Percentiles rank a stretch among this genome's conserved stretches.
Evolutionary conservation across 2,329 filamentous ascomycete genomes (phyloP).

Genomic region (Cercospora nicotianae): DNA sequence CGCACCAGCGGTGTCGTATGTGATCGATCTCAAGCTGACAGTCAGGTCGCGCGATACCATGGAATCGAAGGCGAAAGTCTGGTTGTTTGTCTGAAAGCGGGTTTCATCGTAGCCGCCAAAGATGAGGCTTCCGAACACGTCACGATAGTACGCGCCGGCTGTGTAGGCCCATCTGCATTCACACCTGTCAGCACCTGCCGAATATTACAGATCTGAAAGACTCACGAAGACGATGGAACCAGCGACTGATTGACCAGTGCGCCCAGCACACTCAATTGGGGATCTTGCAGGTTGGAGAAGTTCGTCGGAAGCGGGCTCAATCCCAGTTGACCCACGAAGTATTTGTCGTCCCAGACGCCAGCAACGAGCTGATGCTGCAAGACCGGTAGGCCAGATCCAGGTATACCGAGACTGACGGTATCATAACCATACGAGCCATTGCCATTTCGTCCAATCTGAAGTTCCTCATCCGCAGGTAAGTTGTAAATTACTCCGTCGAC

Average conservation of each 20-base stretch:
- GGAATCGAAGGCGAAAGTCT: constrained; percentile 24
- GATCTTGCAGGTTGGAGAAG: constrained; percentile 40
- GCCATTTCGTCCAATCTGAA: constrained; percentile 24
- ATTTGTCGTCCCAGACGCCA: constrained; percentile 35
- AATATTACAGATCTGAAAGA: neutral
- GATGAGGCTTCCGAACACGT: constrained; percentile 32
- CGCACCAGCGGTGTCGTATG: neutral
- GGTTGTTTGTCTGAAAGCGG: neutral
- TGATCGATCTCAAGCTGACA: constrained; percentile 28
- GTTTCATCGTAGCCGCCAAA: constrained; percentile 43
- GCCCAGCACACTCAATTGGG: constrained; percentile 35
- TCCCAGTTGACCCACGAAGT: constrained; percentile 42
- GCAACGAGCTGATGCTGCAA: constrained; percentile 20
- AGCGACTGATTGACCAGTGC: constrained; percentile 33
- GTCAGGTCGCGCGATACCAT: constrained; percentile 29
- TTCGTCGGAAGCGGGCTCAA: constrained; percentile 42
- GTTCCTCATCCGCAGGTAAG: constrained; percentile 28
- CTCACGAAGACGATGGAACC: constrained; percentile 19
- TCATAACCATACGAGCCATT: constrained; percentile 9
- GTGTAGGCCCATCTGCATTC: constrained; percentile 41
- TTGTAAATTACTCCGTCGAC: constrained; percentile 28
- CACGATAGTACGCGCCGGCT: constrained; percentile 40
- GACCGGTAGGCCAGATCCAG: constrained; percentile 17
- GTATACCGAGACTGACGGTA: neutral
- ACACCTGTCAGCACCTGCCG: neutral